Base-by-base conservation (phyloP, 768 basidiomycete genomes). In the Gloeophyllum trabeum region DNA sequence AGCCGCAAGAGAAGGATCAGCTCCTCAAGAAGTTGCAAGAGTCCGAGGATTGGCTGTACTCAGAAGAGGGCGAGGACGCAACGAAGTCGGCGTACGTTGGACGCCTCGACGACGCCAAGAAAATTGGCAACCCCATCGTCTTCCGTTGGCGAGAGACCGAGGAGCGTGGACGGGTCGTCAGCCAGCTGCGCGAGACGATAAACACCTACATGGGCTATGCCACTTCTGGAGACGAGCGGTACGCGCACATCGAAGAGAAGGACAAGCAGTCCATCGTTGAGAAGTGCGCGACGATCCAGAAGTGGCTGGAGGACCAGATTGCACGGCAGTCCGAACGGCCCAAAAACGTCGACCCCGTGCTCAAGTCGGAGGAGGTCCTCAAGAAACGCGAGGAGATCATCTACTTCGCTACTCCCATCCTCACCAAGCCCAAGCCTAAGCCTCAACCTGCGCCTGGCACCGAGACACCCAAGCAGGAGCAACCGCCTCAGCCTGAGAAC, bases 21-120 rank as follows among this genome's bases (percentile, higher is more conserved):
- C 76, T 98, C 26, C 67, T 89, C 22, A 62, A 55, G 16, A 74
- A 79, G 35, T 71, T 93, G 24, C 67, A 73, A 43, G 81, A 81
- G 48, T 80, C 90, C 4, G 93, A 98, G 60, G 88, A 94, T 57
- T 99, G 94, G 94, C 73, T 99, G 23, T 98, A 98, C 78, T 76
- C 79, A 26, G 93, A 97, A 47, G 96, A 97, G 53, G 76, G 93
- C 51, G 94, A 97, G 64, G 92, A 97, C 45, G 88, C 94, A 26
- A 76, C 75, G 56, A 99, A 98, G 65, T 94, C 90, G 0, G 86
- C 83, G n/a, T 98, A 99, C 63, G 81, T 90, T 51, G 49, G 70
- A 24, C 81, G 83, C 42, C 77, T 97, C 46, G 87, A 92, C 48
- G 66, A 69, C 3, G 79, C 96, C 60, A 90, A 93, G 63, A 73